Evolutionary conservation across 83 land plant genomes (phyloP).

Genomic region (Diphasiastrum complanatum): DNA sequence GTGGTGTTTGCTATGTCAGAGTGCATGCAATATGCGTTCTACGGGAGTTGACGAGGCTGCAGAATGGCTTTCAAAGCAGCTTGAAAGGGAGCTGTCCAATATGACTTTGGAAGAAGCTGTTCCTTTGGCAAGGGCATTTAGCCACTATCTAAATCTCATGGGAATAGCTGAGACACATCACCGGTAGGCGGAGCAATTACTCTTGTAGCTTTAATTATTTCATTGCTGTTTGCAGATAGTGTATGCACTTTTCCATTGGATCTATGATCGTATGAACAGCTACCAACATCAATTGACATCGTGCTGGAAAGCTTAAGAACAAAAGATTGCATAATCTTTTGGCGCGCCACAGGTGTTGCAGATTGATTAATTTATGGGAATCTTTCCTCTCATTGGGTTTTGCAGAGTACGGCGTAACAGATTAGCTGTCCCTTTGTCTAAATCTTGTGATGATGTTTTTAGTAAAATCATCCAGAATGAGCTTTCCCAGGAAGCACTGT

Average conservation of each 20-base stretch:
- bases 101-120: slow-evolving; percentile 80
- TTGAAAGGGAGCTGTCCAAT: slow-evolving; percentile 61
- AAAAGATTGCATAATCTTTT: too few species aligned
- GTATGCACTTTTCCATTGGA: not conserved
- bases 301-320: not conserved
- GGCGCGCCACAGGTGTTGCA: too few species aligned
- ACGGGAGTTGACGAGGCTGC: slow-evolving; percentile 78
- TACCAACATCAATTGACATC: not conserved
- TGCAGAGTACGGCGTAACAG: slow-evolving; percentile 46
- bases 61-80: slow-evolving; percentile 68
- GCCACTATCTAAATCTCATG: slow-evolving; percentile 84
- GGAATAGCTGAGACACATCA: slow-evolving; percentile 97
- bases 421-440: slow-evolving; percentile 43
- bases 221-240: not conserved
- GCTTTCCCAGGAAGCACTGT: slow-evolving; percentile 66
- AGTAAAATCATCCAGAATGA: slow-evolving; percentile 70
- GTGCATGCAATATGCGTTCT: slow-evolving; percentile 67
- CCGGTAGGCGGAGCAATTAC: slow-evolving; percentile 32
- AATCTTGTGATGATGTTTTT: slow-evolving; percentile 95
- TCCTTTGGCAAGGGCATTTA: slow-evolving; percentile 79
- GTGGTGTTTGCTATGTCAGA: too few species aligned
- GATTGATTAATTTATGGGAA: not conserved
- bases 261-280: not conserved
- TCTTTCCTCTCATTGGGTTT: not conserved
- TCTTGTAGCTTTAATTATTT: too few species aligned